Base-by-base conservation (phyloP, 2,329 filamentous ascomycete genomes). In the Ophiostoma fasciatum region DNA sequence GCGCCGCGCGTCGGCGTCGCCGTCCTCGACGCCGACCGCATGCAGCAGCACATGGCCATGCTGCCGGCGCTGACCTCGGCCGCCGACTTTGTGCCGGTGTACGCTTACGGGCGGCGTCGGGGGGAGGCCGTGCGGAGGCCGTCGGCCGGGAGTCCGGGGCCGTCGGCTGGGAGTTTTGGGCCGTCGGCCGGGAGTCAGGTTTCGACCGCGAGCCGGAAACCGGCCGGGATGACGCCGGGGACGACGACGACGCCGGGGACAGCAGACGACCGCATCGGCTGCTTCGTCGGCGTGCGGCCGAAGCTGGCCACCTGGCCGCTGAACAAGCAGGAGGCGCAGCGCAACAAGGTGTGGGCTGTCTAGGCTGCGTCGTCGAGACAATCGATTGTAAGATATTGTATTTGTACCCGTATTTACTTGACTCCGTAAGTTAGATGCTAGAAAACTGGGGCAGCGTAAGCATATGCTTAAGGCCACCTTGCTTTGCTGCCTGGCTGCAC, bases 231-330 rank as follows among this genome's bases (percentile, higher is more conserved):
- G 7, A 11, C 19, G 11, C 18, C 11, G 9, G 33, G 23, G 12
- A 31, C n/a, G 19, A 14, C 20, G 20, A 23, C 23, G 5, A 9
- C 23, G 7, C 11, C 23, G 9, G 23, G 9, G 9, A 17, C 18
- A 18, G 13, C 18, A 13, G 10, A 13, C 9, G 7, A 7, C 11
- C 6, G 23, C 23, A 13, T 38, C 21, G 40, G 35, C 28, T 28
- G 19, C 2, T 47, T 46, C 26, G 29, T 49, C 15, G 51, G 50
- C 7, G 49, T 46, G 38, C 48, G 50, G 32, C 44, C 44, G 23
- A 55, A 56, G 37, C 39, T 51, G 21, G 41, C 44, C 14, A 58
- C 53, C 11, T 57, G 53, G 53, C 51, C 53, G 20, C 35, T 49
- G 17, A 42, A 38, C n/a, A 48, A 49, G 41, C 36, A 46, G 35